Evolutionary conservation across 345 rosid species (phyloP).

Genomic region (Cochlearia excelsa): DNA sequence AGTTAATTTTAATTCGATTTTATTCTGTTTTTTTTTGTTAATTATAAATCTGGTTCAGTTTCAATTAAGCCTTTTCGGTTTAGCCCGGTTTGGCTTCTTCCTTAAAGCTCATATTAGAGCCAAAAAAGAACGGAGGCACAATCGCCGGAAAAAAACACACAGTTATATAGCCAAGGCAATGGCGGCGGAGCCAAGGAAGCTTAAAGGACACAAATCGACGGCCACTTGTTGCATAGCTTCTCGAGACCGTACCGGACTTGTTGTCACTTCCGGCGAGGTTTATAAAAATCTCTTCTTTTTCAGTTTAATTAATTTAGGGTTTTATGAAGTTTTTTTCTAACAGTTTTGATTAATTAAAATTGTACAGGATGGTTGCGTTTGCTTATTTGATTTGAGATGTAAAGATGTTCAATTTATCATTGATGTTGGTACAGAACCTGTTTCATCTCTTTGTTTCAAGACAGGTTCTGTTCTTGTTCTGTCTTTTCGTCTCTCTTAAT

Average conservation of each 20-base stretch:
- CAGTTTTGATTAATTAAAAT: not conserved
- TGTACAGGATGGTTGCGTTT: constrained; percentile 80
- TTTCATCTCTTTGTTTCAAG: constrained; percentile 73
- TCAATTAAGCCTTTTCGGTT: not conserved
- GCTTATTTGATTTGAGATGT: constrained; percentile 95
- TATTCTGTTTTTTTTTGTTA: too few relatives aligned
- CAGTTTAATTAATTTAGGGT: constrained; percentile 18
- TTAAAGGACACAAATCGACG: constrained; percentile 71
- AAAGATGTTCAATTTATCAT: constrained; percentile 67
- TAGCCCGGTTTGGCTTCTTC: not conserved
- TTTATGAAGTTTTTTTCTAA: not conserved
- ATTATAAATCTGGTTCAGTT: too few relatives aligned
- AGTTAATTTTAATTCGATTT: too few relatives aligned
- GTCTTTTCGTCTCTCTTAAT: not conserved
- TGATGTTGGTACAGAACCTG: constrained; percentile 60
- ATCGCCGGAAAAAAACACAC: constrained; percentile 18
- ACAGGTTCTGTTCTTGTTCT: constrained; percentile 45
- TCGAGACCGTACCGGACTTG: constrained; percentile 58
- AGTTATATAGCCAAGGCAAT: constrained; percentile 2
- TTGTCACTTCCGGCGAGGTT: constrained; percentile 82
- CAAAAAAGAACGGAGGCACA: too few relatives aligned
- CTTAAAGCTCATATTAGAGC: too few relatives aligned
- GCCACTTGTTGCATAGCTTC: constrained; percentile 84
- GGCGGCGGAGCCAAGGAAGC: constrained; percentile 64
- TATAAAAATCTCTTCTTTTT: constrained; percentile 1